Percentiles rank a stretch among this genome's conserved stretches.
Evolutionary conservation across 1,284 basidiomycete genomes (phyloP).

Genomic region (Rhodotorula sp.): DNA sequence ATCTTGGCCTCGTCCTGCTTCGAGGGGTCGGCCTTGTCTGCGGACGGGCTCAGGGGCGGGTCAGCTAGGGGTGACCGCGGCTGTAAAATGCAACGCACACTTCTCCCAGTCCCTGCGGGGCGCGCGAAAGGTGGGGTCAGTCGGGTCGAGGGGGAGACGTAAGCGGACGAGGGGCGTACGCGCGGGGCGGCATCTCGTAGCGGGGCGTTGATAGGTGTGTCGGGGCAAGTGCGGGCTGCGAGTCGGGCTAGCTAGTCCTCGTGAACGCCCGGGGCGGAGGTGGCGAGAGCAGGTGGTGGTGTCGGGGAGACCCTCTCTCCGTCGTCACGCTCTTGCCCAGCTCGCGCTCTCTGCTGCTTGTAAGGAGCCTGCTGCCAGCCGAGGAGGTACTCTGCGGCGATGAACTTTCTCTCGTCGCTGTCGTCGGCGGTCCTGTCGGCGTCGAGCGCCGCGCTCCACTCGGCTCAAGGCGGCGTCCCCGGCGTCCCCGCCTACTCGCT

Average conservation of each 20-base stretch:
- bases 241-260: not conserved
- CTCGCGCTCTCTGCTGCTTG: not conserved
- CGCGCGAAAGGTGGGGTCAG: not conserved
- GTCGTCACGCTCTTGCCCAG: not conserved
- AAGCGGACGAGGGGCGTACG: constrained; percentile 52
- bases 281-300: not conserved
- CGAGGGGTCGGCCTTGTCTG: constrained; percentile 69
- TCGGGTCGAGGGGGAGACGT: constrained; percentile 7
- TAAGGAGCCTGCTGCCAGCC: not conserved
- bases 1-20: constrained; percentile 90
- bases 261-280: not conserved
- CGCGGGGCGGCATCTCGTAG: constrained; percentile 74
- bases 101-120: constrained; percentile 87
- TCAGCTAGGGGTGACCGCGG: not conserved
- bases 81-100: constrained; percentile 60
- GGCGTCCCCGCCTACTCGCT: constrained; percentile 63
- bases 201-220: not conserved
- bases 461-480: constrained; percentile 35
- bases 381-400: not conserved
- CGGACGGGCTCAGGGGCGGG: not conserved
- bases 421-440: constrained; percentile 33
- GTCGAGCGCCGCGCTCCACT: constrained; percentile 25
- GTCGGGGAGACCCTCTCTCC: not conserved
- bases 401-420: constrained; percentile 33
- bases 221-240: not conserved